Base-by-base conservation (phyloP, 2,329 filamentous ascomycete species). In the Cryphonectria carpinicola region DNA sequence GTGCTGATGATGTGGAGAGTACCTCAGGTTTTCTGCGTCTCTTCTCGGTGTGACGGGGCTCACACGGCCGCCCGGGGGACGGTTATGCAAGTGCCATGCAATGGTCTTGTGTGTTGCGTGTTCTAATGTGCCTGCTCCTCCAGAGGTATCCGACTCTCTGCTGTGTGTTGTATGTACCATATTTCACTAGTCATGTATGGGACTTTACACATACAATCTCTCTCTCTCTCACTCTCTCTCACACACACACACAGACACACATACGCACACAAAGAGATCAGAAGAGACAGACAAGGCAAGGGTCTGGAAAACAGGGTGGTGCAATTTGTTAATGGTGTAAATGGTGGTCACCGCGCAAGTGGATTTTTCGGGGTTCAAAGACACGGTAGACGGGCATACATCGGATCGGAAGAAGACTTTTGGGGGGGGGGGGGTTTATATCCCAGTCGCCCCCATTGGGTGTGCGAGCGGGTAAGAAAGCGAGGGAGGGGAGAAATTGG, bases 301-400 rank as follows among this genome's bases (percentile, higher is more conserved):
- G 46, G 19, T 49, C 46, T 49, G 10, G 46, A 10, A 49, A 49
- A 22, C 46, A 25, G 6, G 28, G 43, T 19, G 7, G 22, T 46
- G n/a, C 11, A 35, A 32, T 3, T 35, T 11, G 25, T 10, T 35
- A 14, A 52, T 11, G 64, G 19, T 61, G 64, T 28, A 14, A 49
- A 13, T 37, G 46, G 64, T 66, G 64, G 62, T 65, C 7, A 43
- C 37, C 46, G 19, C 46, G 32, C 3, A 56, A 66, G 64, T 66
- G 64, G 64, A 41, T 66, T 46, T 46, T n/a, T 54, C 64, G 64
- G 64, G 46, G 17, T 56, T 66, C 64, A 52, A 66, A 54, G 64
- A 13, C 43, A 52, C 46, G 64, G 64, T 56, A 54, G 46, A 66
- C 64, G 64, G 64, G 64, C 64, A 66, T 54, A 25, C 22, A 66